Conservation (phyloP, 805 yeast genomes). For the Zygosaccharomyces rouxii region DNA sequence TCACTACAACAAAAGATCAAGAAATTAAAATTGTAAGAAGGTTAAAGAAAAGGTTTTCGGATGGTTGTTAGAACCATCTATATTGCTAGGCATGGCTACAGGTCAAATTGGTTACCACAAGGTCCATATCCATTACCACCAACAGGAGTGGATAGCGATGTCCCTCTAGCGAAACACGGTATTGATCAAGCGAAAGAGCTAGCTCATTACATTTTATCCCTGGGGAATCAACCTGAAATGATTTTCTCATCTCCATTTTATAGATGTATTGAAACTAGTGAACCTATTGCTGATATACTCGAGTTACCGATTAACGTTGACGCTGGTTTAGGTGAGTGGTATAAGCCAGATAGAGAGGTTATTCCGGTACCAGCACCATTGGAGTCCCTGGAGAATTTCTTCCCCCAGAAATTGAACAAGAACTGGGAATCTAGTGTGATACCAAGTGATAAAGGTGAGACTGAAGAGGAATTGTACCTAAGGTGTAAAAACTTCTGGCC, state of each 20-base stretch:
- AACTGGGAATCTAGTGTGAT: conserved; percentile 52
- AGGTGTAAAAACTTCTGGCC: conserved; percentile 56
- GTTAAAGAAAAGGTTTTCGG: not conserved
- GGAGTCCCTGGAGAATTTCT: conserved; percentile 47
- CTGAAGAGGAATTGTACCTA: conserved; percentile 59
- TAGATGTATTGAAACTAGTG: conserved; percentile 78
- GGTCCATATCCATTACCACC: conserved; percentile 76
- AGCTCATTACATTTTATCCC: conserved; percentile 52
- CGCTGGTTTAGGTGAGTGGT: conserved; percentile 91
- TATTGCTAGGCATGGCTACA: conserved; percentile 81
- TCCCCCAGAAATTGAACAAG: conserved; percentile 43
- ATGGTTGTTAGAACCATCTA: conserved; percentile 58
- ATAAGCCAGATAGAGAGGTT: conserved; percentile 58
- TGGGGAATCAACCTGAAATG: conserved; percentile 58
- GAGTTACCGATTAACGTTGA: conserved; percentile 63
- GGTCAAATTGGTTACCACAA: conserved; percentile 74
- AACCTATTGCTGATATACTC: conserved; percentile 60
- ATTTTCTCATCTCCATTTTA: conserved; percentile 82
- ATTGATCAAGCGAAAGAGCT: conserved; percentile 80
- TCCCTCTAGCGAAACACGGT: conserved; percentile 84
- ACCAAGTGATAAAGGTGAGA: conserved; percentile 71
- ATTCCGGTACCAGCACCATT: conserved; percentile 67
- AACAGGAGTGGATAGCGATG: conserved; percentile 88
- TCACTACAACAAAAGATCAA: not conserved
- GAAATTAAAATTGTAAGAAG: not conserved